Percentiles rank a stretch among this genome's conserved stretches.
Evolutionary conservation across 192 early-diverging fungal species (phyloP).

Genomic region (Entophlyctis luteolus): DNA sequence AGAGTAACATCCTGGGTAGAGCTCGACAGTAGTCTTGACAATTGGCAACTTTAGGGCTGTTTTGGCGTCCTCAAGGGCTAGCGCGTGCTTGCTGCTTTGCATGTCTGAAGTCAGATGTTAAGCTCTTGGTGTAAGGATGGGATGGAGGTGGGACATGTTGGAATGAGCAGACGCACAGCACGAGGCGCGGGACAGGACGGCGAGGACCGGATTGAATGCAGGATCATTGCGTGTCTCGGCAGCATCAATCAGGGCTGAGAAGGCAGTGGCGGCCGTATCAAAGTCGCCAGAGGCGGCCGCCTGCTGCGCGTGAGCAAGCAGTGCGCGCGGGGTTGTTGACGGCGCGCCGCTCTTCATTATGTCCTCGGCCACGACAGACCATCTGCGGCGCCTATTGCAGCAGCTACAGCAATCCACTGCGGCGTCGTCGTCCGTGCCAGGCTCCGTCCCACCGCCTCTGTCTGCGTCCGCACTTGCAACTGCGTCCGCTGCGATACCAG

Average conservation of each 20-base stretch:
- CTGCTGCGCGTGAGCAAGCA: slow-evolving; percentile 16
- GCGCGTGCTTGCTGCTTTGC: slow-evolving; percentile 20
- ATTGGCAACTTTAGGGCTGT: slow-evolving; percentile 15
- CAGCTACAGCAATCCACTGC: no score
- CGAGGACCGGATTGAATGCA: slow-evolving; percentile 19
- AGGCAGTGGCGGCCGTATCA: not conserved
- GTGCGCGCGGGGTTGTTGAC: not conserved
- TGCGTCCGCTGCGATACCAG: no score
- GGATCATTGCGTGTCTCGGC: not conserved
- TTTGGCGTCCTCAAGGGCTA: slow-evolving; percentile 23
- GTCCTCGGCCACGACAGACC: no score
- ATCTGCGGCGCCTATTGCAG: no score
- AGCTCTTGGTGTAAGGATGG: not conserved
- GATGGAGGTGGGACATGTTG: not conserved
- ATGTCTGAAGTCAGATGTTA: slow-evolving; percentile 23
- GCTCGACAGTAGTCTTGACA: slow-evolving; percentile 22
- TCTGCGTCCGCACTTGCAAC: no score
- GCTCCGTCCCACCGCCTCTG: no score
- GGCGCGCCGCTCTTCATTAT: no score
- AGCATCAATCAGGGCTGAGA: slow-evolving; percentile 15
- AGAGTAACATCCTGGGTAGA: slow-evolving; percentile 29
- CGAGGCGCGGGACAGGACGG: slow-evolving; percentile 16
- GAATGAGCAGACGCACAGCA: slow-evolving; percentile 11
- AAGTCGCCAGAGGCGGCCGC: slow-evolving; percentile 14
- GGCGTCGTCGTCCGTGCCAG: no score